Base-by-base conservation (phyloP, 176 grass and related monocot genomes). In the Paspalum vaginatum region DNA sequence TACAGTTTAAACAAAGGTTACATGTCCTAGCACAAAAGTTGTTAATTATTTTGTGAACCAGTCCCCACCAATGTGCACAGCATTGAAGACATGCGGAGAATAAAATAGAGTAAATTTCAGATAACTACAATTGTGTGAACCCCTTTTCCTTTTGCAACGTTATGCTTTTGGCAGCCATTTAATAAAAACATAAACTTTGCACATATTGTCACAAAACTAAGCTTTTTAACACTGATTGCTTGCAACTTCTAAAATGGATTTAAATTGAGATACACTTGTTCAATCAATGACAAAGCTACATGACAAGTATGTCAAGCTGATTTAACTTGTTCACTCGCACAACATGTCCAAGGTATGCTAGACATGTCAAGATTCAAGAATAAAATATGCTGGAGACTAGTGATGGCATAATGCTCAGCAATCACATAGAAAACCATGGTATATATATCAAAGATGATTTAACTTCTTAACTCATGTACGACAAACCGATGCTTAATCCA, bases 371-470 rank as follows among this genome's bases (percentile, higher is more conserved):
- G 25, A 61, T 32, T 32, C 32, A 32, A 32, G 32, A 32, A 50
- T 22, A 47, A 25, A 47, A 47, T 47, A 48, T 4, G 1, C 13
- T 18, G 47, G 13, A 48, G 68, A 27, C 22, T 22, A 45, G 40
- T 60, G 40, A 84, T 74, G n/a, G 14, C n/a, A 66, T 25, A 53
- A 63, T 51, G 9, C 52, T 47, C 24, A 38, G 17, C 57, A 40
- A 61, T 45, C 32, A 27, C 40, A 86, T 15, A 67, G 18, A 48
- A 32, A 69, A 76, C 21, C 17, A 14, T 53, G 27, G 55, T 32
- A 46, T 81, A 47, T 58, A 67, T 11, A 21, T 13, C 17, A 20
- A 78, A 32, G 79, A 47, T 58, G 39, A 70, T 76, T 57, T 70
- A 24, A 63, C 46, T 63, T 63, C 32, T 18, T 71, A 38, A 79